Evolutionary conservation across 2,329 filamentous ascomycete species (phyloP).

Genomic region (Diaporthe aspalathi): DNA sequence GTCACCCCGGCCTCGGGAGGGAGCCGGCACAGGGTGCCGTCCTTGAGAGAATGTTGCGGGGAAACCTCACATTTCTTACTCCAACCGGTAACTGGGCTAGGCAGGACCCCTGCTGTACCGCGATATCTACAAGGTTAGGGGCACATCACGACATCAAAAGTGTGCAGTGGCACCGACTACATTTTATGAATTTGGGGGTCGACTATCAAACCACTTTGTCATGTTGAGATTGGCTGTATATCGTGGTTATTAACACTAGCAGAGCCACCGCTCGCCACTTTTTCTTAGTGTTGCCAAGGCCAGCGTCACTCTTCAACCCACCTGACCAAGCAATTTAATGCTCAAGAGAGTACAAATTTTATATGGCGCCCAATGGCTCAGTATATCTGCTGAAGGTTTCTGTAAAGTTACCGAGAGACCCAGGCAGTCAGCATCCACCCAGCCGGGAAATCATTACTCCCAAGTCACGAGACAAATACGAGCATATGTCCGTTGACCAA

Average conservation of each 20-base stretch:
- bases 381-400: neutral
- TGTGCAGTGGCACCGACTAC: too few species aligned
- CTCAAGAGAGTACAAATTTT: too few species aligned
- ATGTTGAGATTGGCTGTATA: too few species aligned
- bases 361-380: too few species aligned
- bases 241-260: too few species aligned
- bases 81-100: neutral
- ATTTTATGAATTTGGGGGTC: neutral
- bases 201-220: too few species aligned
- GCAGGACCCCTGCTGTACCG: neutral
- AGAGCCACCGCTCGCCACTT: too few species aligned
- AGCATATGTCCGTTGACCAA: neutral
- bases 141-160: neutral
- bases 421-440: neutral
- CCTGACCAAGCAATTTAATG: neutral
- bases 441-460: neutral
- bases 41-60: constrained; percentile 4
- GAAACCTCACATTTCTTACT: constrained; percentile 18
- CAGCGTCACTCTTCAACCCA: too few species aligned
- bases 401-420: too few species aligned
- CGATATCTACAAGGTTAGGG: neutral
- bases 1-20: constrained; percentile 7
- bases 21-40: constrained; percentile 9
- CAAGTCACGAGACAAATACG: neutral
- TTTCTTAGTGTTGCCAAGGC: too few species aligned